Evolutionary conservation across 2,329 filamentous ascomycete species (phyloP), one percentile per base, ranked within the genome.

Genomic region (Aspergillus sp.): DNA sequence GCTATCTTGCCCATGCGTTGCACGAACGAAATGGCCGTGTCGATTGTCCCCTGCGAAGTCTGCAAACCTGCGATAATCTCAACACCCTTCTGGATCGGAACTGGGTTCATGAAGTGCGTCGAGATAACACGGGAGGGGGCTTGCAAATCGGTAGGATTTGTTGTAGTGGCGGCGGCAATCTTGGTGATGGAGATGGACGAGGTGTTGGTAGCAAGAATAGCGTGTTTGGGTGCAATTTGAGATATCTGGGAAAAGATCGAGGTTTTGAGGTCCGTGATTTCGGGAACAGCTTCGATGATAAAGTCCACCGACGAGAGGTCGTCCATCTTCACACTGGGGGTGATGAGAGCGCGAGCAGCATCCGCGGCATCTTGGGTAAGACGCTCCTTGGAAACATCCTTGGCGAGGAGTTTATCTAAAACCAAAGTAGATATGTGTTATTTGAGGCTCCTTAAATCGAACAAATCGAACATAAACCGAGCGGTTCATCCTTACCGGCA

Each of bases 101-200:
- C 93, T 0, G 93, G 93, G 75, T 98, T 98, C 93, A 98, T 98
- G 71, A 98, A 98, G 69, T 98, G 93, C 11, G 93, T 97, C 40
- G 88, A 89, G 43, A 98, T 82, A 7, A 98, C 93, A 38, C 93
- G 85, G 5, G 89, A 91, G 35, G 88, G 86, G 33, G 84, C 86
- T 35, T 83, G 85, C 26, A 88, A 83, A 60, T 95, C 87, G 12
- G 74, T 91, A 1, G 89, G 85, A 61, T 95, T 82, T 44, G 76
- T 75, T 27, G 83, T 86, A 1, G 91, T 91, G 7, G 90, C 82
- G 4, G 93, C 90, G 13, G 93, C 93, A 59, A 98, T 96, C 62
- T 86, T 86, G 35, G 93, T 98, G 66, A 98, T 96, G 48, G 88
- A 91, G 64, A 98, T 98, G 49, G 90, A 95, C n/a, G 90, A 95